Conservation (phyloP, 139 green algal species). For the Ostreobium quekettii region DNA sequence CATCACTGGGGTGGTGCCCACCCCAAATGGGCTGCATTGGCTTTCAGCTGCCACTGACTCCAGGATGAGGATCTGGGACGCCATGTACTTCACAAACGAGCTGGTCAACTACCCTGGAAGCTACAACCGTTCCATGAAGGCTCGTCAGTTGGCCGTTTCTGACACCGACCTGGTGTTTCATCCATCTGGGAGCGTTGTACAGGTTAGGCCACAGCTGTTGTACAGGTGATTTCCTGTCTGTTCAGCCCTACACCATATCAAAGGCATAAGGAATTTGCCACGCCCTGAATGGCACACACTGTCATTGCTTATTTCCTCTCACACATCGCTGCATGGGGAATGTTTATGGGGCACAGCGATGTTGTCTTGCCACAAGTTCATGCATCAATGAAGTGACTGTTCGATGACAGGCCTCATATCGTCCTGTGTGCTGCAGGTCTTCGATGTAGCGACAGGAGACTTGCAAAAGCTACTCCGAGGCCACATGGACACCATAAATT, state of each 20-base stretch:
- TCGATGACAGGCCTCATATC: neutral
- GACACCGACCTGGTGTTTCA: conserved; percentile 60
- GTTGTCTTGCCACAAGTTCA: neutral
- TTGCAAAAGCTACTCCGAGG: conserved; percentile 30
- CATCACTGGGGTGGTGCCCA: conserved; percentile 46
- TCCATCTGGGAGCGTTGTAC: conserved; percentile 50
- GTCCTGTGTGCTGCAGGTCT: conserved; percentile 34
- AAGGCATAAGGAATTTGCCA: no score
- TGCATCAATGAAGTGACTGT: neutral
- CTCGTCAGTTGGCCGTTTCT: conserved; percentile 49
- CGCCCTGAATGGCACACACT: no score
- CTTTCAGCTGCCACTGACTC: conserved; percentile 65
- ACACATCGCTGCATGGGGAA: no score
- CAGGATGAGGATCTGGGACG: conserved; percentile 73
- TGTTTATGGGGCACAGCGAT: neutral
- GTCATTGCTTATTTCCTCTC: neutral
- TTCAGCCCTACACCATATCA: neutral
- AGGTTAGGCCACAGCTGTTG: conserved; percentile 23
- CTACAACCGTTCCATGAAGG: conserved; percentile 42
- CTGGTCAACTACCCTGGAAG: conserved; percentile 59
- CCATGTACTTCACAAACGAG: conserved; percentile 32
- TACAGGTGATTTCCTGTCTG: neutral
- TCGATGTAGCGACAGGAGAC: conserved; percentile 43
- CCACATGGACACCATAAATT: conserved; percentile 50
- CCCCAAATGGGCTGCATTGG: conserved; percentile 49